Conservation (phyloP, 23 red algal genomes). For the Gracilaria domingensis region DNA sequence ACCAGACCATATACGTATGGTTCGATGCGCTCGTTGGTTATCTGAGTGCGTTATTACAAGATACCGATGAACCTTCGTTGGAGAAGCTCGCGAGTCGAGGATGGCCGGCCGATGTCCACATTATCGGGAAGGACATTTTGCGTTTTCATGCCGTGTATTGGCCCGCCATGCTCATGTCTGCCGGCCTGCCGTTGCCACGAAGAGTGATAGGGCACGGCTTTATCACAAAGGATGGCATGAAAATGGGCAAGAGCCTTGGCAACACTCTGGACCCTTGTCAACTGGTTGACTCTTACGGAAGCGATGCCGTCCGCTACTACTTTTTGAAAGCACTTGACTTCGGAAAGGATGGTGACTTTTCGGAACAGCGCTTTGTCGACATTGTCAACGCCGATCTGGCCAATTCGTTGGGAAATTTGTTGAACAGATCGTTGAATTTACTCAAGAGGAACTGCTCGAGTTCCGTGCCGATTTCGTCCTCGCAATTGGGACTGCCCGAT, state of each 20-base stretch:
- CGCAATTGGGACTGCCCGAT: conserved; percentile 39
- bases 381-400: conserved; percentile 97
- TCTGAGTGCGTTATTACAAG: conserved; percentile 72
- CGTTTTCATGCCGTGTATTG: conserved; percentile 99
- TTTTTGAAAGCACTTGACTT: conserved; percentile 94
- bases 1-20: conserved; percentile 98
- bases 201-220: conserved; percentile 95
- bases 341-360: conserved; percentile 98
- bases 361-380: conserved; percentile 84
- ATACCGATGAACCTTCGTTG: conserved; percentile 54
- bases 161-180: conserved; percentile 99
- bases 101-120: conserved; percentile 95
- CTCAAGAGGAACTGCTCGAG: conserved; percentile 77
- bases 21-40: conserved; percentile 99
- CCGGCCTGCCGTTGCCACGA: conserved; percentile 81
- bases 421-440: conserved; percentile 85
- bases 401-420: conserved; percentile 90
- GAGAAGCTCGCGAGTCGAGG: conserved; percentile 56
- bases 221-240: conserved; percentile 99
- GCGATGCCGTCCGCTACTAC: conserved; percentile 95
- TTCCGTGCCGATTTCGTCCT: conserved; percentile 62
- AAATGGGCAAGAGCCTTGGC: conserved; percentile 98
- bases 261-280: conserved; percentile 86
- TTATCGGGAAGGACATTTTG: conserved; percentile 98
- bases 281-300: conserved; percentile 86